Evolutionary conservation across 441 rosid species (phyloP), one percentile per base, ranked within the genome.

Genomic region (Viola pubescens): DNA sequence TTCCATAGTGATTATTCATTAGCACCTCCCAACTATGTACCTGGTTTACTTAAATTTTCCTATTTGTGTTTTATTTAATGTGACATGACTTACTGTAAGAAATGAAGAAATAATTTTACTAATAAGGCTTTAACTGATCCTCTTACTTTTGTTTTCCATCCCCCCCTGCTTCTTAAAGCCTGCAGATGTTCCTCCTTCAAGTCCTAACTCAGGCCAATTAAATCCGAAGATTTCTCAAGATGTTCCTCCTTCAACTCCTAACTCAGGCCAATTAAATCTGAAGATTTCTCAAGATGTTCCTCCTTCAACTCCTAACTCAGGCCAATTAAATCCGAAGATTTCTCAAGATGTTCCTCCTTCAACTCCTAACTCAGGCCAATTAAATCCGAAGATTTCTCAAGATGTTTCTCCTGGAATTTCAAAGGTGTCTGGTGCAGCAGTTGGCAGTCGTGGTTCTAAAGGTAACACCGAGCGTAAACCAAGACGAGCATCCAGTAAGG

Each of bases 401-500:
- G 71, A 72, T 54, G 48, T 50, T 58, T 55, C 80, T 57, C 76
- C 37, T 64, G 81, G 73, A 73, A 76, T 64, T 73, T 73, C 74
- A 37, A 75, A 74, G 68, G 76, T 67, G 38, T 67, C 83, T 59
- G 80, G 67, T 54, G 71, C 61, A 60, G 67, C 70, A 60, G 48
- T 7, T 57, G 71, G 44, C 14, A 79, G 71, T 13, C 61, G 79
- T 64, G 69, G 74, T 46, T 56, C 70, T 43, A 91, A 82, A 84
- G 69, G 74, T 68, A 73, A 80, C 66, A 54, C 92, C 58, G 97
- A 81, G 67, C 90, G 88, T 60, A 89, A 89, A 77, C 57, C 87
- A 70, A 87, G 94, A 63, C 85, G 92, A 72, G 47, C 86, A 70
- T 70, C 87, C 68, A 63, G 69, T 60, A 91, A 81, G 75, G 75